phyloP scores from a whole-genome alignment of 345 rosid genomes.

The Lenwebbia sp. region DNA sequence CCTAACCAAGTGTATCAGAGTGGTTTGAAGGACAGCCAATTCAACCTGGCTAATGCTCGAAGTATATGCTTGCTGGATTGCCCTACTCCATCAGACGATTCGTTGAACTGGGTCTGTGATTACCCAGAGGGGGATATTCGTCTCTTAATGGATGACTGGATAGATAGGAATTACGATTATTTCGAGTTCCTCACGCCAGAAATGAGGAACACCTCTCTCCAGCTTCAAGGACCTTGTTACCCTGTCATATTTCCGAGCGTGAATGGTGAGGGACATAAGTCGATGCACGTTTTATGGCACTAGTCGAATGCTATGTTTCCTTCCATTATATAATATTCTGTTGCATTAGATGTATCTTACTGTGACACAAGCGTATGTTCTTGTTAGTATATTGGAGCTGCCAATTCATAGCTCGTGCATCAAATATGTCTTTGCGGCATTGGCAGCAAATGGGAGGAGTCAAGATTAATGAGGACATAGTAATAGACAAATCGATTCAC shows the following conservation, averaged over 20 bases:
- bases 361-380: background rate
- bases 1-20: slow-evolving; percentile 94
- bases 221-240: slow-evolving; percentile 97
- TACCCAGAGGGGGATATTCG: slow-evolving; percentile 96
- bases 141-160: slow-evolving; percentile 73
- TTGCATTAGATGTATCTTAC: background rate
- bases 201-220: slow-evolving; percentile 88
- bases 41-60: slow-evolving; percentile 67
- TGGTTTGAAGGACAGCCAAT: slow-evolving; percentile 71
- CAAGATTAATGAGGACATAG: slow-evolving; percentile 63
- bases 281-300: background rate
- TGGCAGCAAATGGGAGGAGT: slow-evolving; percentile 98
- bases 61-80: slow-evolving; percentile 89
- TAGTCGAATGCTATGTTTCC: background rate
- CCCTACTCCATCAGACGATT: slow-evolving; percentile 71
- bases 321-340: background rate
- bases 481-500: slow-evolving; percentile 78
- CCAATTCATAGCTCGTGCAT: slow-evolving; percentile 78
- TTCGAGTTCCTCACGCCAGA: slow-evolving; percentile 86
- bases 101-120: slow-evolving; percentile 91
- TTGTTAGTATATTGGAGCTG: slow-evolving; percentile 90
- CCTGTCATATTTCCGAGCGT: slow-evolving; percentile 89
- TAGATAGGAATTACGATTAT: slow-evolving; percentile 80
- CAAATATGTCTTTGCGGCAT: slow-evolving; percentile 72
- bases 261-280: slow-evolving; percentile 40